These are phyloP conservation scores for Myriosclerotinia duriaeana DNA, from an alignment of 2,329 filamentous ascomycete species.

Conservation along the genomic window DNA sequence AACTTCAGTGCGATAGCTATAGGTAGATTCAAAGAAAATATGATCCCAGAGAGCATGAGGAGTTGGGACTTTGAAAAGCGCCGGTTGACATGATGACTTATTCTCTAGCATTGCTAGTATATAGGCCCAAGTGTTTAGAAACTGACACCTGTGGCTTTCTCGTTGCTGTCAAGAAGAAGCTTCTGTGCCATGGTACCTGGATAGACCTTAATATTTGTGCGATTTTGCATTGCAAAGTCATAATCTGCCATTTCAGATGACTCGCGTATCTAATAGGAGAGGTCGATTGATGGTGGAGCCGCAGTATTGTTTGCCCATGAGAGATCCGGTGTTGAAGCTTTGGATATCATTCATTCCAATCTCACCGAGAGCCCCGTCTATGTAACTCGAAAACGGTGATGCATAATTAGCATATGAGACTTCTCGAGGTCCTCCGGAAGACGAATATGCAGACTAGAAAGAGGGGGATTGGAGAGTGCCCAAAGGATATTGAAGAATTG, in stretches of 20 bases:
- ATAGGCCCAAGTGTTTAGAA: background rate
- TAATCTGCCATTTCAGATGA: constrained; percentile 17
- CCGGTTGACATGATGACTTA: constrained; percentile 49
- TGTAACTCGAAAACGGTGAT: constrained; percentile 37
- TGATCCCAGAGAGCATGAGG: constrained; percentile 48
- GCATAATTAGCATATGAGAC: constrained; percentile 46
- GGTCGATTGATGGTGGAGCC: constrained; percentile 14
- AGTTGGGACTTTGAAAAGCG: constrained; percentile 50
- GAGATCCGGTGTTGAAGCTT: constrained; percentile 8
- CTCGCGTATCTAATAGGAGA: background rate
- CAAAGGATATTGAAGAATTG: background rate
- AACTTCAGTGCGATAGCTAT: constrained; percentile 4
- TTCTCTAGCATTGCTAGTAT: constrained; percentile 29
- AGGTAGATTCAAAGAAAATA: constrained; percentile 8
- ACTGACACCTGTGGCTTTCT: constrained; percentile 8
- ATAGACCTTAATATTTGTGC: constrained; percentile 43
- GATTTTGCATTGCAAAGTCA: background rate
- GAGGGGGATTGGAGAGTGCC: background rate
- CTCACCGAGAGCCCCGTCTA: constrained; percentile 44
- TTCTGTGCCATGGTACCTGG: constrained; percentile 45
- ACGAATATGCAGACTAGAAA: constrained; percentile 13
- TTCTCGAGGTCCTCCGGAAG: constrained; percentile 41
- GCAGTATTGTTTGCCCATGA: constrained; percentile 16
- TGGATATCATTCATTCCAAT: constrained; percentile 35
- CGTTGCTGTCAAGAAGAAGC: constrained; percentile 45